A percentile compares a stretch with the other conserved stretches of the same genome.
Conservation (phyloP, 768 basidiomycete species). For the Naematelia aurantialba region DNA sequence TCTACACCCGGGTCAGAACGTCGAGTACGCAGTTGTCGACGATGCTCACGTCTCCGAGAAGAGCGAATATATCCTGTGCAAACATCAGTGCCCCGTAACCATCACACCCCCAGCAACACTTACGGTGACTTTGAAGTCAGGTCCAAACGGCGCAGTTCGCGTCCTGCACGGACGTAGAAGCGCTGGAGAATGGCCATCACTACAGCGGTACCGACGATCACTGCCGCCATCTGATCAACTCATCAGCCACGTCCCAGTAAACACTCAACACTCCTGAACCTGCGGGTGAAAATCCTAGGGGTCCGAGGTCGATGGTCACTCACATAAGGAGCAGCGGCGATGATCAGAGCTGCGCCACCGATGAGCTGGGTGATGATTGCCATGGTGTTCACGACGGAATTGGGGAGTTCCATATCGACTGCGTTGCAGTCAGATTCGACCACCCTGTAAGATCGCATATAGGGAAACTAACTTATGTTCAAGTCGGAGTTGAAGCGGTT, state of each 20-base stretch:
- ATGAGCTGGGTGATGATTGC: constrained; percentile 3
- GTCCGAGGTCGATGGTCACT: neutral
- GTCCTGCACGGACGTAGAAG: constrained; percentile 20
- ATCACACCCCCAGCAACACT: neutral
- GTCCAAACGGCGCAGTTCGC: constrained; percentile 22
- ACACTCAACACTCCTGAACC: neutral
- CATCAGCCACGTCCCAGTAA: neutral
- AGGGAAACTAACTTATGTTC: constrained; percentile 7
- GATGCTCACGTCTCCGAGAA: constrained; percentile 21
- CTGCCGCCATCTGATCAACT: constrained; percentile 15
- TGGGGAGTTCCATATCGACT: constrained; percentile 18
- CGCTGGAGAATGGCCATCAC: constrained; percentile 16
- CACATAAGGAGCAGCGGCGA: constrained; percentile 15
- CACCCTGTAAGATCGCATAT: neutral
- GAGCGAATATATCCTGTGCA: constrained; percentile 12
- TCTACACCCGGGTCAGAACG: neutral
- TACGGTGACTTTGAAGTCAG: constrained; percentile 17
- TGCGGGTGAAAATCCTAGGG: neutral
- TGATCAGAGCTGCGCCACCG: constrained; percentile 12
- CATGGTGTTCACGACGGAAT: constrained; percentile 15
- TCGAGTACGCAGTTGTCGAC: neutral
- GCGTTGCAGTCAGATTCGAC: neutral
- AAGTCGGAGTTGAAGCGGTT: constrained; percentile 29
- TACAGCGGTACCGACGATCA: constrained; percentile 6
- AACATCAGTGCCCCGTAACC: neutral